These are phyloP conservation scores for Puccinia coronata DNA, from an alignment of 1,284 basidiomycete genomes.

Conservation along the genomic window DNA sequence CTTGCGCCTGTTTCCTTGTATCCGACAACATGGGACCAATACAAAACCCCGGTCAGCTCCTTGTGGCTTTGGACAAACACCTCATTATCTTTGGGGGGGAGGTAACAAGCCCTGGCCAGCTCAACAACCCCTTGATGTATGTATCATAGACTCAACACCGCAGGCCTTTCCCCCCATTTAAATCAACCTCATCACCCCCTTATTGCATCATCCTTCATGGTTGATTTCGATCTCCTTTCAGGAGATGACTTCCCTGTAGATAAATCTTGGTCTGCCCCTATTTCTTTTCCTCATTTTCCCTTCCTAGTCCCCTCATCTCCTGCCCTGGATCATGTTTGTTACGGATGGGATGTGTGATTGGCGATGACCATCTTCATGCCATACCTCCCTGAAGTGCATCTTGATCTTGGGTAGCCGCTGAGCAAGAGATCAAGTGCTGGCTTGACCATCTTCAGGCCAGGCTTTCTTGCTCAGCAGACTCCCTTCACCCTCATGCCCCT, in stretches of 20 bases:
- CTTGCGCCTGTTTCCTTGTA: not conserved
- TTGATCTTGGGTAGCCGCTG: not conserved
- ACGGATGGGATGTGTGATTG: conserved; percentile 12
- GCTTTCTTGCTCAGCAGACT: not conserved
- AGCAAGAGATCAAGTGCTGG: not conserved
- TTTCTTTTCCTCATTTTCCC: too few species aligned
- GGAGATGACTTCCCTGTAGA: not conserved
- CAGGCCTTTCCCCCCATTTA: not conserved
- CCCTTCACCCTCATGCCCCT: too few species aligned
- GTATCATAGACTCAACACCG: not conserved
- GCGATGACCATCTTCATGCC: not conserved
- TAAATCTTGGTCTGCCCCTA: too few species aligned
- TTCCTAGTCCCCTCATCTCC: too few species aligned
- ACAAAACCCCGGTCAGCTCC: not conserved
- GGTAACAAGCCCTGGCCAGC: not conserved
- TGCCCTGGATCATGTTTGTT: not conserved
- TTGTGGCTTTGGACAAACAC: not conserved
- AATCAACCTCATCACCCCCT: not conserved
- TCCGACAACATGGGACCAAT: not conserved
- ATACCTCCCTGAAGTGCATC: not conserved
- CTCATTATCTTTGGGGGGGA: not conserved
- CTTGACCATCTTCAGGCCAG: not conserved
- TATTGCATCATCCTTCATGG: not conserved
- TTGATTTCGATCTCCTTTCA: too few species aligned
- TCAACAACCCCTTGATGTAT: not conserved